A percentile compares a stretch with the other conserved stretches of the same genome.
These are phyloP conservation scores for Inga oerstediana DNA, from an alignment of 306 rosid genomes.

Conservation along the genomic window DNA sequence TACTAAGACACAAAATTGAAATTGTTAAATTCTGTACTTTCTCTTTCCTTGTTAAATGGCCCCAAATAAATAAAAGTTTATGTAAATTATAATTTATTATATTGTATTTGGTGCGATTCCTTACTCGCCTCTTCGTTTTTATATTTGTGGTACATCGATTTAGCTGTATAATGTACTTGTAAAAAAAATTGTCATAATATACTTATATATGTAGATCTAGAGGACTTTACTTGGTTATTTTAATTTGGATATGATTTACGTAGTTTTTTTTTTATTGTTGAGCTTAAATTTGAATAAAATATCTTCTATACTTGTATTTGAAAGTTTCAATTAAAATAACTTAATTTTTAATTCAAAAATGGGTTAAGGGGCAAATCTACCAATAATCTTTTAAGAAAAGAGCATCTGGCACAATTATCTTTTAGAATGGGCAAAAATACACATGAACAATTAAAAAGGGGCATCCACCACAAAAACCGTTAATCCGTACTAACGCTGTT, in stretches of 20 bases:
- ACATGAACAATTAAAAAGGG: no score
- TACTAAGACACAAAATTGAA: neutral
- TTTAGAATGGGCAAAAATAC: no score
- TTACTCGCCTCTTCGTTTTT: neutral
- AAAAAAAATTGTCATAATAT: no score
- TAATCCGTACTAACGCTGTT: no score
- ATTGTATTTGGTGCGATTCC: neutral
- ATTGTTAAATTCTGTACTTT: neutral
- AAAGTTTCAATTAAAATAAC: neutral
- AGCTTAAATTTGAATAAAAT: neutral
- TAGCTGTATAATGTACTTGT: no score
- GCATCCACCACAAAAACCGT: no score
- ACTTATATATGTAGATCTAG: neutral
- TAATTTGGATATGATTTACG: no score
- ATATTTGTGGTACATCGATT: neutral
- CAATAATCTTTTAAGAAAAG: no score
- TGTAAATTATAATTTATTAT: no score
- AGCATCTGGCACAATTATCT: no score
- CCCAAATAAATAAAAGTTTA: neutral
- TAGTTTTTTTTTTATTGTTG: neutral
- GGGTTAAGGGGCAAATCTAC: no score
- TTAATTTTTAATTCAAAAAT: no score
- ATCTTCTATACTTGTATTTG: neutral
- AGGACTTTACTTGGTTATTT: neutral
- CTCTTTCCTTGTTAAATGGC: neutral